Evolutionary conservation across 805 yeast species (phyloP), one percentile per base, ranked within the genome.

Genomic region (Suhomyces kilbournensis): DNA sequence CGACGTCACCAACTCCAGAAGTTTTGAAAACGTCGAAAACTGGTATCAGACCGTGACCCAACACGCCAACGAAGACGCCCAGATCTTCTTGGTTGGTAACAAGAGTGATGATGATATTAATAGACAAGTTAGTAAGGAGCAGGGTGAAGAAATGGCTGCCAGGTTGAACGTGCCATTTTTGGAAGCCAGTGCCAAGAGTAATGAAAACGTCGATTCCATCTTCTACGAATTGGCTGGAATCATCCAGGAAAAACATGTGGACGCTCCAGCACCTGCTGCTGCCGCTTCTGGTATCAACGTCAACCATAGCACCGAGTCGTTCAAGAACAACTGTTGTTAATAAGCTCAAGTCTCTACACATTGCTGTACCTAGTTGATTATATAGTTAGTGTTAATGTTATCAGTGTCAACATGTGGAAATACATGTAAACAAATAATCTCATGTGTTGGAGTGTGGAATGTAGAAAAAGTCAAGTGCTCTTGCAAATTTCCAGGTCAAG

Each of bases 21-120:
- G 97, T 28, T 94, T 93, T 75, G 90, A 87, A 64, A 89, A 91
- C 67, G 90, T 94, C 56, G 90, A 90, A 68, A 89, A 88, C 64
- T 94, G 99, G 99, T 90, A 83, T 76, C 85, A 88, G 63, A 93
- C 97, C 14, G 97, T 94, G 46, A 88, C 90, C 67, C 97, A 92
- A 69, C 97, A 94, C 63, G 99, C 98, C 40, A 88, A 87, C 62
- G 98, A 92, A 59, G 97, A 92, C 65, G 97, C 97, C 12, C 96
- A 91, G 71, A 79, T 94, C 66, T 85, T 93, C 66, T 78, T 94
- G 60, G 97, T 94, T 14, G 99, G 97, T 58, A 94, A 94, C 79
- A 94, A 94, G 78, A 86, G 88, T 69, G 99, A 94, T 66, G 94
- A 92, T 74, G 85, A 80, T 49, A 93, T 85, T 55, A 82, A 88